These are phyloP conservation scores for Sicyos baderoa DNA, from an alignment of 306 rosid species.

Conservation along the genomic window DNA sequence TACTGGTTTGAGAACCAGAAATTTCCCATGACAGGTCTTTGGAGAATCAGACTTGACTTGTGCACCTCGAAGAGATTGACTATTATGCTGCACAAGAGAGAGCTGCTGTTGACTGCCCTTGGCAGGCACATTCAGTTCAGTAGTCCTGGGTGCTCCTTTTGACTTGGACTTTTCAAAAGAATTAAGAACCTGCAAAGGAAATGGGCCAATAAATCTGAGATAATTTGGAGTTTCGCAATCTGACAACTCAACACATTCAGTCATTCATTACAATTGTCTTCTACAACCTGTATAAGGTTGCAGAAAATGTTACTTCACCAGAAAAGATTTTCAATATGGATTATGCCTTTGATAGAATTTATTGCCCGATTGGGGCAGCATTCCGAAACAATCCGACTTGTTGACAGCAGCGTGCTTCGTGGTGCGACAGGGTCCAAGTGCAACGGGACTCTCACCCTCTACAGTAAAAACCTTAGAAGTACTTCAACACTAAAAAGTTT, in stretches of 20 bases:
- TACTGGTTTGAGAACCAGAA: constrained; percentile 75
- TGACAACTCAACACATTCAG: too few species aligned
- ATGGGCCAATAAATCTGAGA: not conserved
- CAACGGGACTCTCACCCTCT: too few species aligned
- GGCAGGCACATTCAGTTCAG: constrained; percentile 43
- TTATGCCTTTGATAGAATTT: too few species aligned
- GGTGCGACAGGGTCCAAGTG: too few species aligned
- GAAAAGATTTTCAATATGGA: not conserved
- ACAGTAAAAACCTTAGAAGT: too few species aligned
- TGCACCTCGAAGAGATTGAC: constrained; percentile 58
- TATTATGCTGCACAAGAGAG: constrained; percentile 36
- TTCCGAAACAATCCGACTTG: too few species aligned
- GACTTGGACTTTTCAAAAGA: constrained; percentile 79
- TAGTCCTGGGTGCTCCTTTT: constrained; percentile 47
- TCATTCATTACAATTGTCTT: constrained; percentile 1
- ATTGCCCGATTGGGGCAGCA: too few species aligned
- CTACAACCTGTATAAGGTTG: not conserved
- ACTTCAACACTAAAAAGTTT: not conserved
- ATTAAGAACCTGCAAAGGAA: constrained; percentile 45
- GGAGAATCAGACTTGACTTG: constrained; percentile 62
- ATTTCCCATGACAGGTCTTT: constrained; percentile 77
- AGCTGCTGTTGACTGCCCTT: constrained; percentile 66
- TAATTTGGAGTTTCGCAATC: not conserved
- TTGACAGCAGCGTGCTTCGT: too few species aligned
- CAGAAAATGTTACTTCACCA: not conserved